Evolutionary conservation across 1,139 yeast genomes (phyloP), one percentile per base, ranked within the genome.

Genomic region (Nadsonia commutata): DNA sequence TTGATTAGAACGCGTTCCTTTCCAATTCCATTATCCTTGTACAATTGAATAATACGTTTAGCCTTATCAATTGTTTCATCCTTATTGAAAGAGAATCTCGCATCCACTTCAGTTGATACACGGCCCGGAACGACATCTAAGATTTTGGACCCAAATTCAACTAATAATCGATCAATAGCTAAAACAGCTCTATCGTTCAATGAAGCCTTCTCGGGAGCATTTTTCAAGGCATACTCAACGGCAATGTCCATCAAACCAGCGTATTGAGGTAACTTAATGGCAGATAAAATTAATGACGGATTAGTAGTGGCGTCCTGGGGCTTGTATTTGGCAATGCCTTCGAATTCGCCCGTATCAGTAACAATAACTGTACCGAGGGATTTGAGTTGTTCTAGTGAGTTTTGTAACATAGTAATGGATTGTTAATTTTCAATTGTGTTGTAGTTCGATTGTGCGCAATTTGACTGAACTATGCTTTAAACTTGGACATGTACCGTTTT

Each of bases 251-350:
- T 83, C 64, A 90, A 74, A 63, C 76, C 72, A 52, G 95, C 80
- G 70, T 90, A 90, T 60, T 81, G 88, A 43, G 90, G 68, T 71
- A 86, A 84, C 68, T 82, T 84, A 49, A 97, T 63, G 50, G 98
- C 98, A 53, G 97, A 97, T 60, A 90, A 74, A 60, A 90, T 90
- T 71, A 90, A 75, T 40, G 97, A 88, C 55, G 98, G 98, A 73
- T 90, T 90, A 66, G 98, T 90, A 61, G 98, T 90, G 54, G 98
- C 95, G 68, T 90, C 98, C 72, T 88, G 97, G 55, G 98, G 98
- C 59, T 90, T 85, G 73, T 82, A 90, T 69, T 86, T 85, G 62
- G 96, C 95, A 63, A 90, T 90, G 53, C 93, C 65, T 62, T 21
- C 8, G 9, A 21, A 21, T 21, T 21, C 23, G 9, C 23, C 23